Evolutionary conservation across 1,284 basidiomycete genomes (phyloP), one percentile per base, ranked within the genome.

Genomic region (Somion occarium): DNA sequence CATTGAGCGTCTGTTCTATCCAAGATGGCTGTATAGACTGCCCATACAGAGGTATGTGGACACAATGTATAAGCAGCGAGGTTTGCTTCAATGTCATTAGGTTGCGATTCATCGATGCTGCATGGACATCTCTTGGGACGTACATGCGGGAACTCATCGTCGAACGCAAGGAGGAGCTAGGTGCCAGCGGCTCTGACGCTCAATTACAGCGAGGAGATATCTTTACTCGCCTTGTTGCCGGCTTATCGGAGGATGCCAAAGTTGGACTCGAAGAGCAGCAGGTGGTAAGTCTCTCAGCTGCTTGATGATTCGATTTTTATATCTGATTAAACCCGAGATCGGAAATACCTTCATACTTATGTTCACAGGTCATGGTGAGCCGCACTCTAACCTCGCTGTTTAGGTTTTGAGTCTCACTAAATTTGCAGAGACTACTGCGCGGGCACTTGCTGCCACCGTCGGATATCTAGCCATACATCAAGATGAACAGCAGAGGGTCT

Each of bases 391-490:
- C n/a, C n/a, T n/a, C n/a, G n/a, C n/a, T 22, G 15, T 39, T 34
- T 18, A 19, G 18, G 25, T 20, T 15, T 15, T 34, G 15, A 7
- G n/a, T n/a, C n/a, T n/a, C n/a, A n/a, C n/a, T n/a, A n/a, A n/a
- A n/a, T 34, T 13, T 23, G 15, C 44, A 52, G 66, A 71, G 53
- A 75, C 72, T 2, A 66, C 68, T 1, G 69, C 69, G 5, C 66
- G 72, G 50, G 66, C 68, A 7, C 53, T 74, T 2, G 59, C 64
- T 2, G 71, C 67, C 38, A 56, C 67, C 2, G 53, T 73, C 3
- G 67, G 59, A 1, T 61, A 69, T 19, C 60, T 75, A 1, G 69
- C 71, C 2, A 49, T 73, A 2, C 59, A 73, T 56, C 71, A 66
- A 1, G 66, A 70, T 5, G 63, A 66, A 46, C 73, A 75, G 56